A percentile compares a stretch with the other conserved stretches of the same genome.
phyloP scores from a whole-genome alignment of 2,329 filamentous ascomycete genomes.

The Diaporthe sp. region DNA sequence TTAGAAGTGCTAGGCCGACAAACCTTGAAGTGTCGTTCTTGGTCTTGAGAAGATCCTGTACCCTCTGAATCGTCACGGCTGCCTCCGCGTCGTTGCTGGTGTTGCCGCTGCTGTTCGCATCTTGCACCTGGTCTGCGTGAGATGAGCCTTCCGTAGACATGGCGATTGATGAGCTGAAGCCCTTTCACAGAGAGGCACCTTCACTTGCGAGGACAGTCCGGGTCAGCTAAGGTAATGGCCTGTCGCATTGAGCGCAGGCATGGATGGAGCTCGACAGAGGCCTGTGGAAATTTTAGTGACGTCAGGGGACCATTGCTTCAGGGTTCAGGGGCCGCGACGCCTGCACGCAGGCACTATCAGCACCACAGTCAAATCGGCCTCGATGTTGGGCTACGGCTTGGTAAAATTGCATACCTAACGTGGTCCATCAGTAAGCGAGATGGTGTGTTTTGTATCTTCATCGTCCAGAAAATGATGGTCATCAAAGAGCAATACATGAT shows the following conservation, averaged over 20 bases:
- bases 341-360: background rate
- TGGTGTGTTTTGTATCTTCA: too few species aligned
- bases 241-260: background rate
- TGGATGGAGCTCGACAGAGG: background rate
- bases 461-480: too few species aligned
- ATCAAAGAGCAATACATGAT: too few species aligned
- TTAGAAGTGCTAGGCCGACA: constrained; percentile 75
- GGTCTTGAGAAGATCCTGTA: constrained; percentile 67
- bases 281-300: constrained; percentile 24
- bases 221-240: background rate
- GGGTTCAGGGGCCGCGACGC: background rate
- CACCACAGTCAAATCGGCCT: too few species aligned
- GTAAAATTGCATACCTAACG: too few species aligned
- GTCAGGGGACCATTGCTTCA: background rate
- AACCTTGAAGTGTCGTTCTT: constrained; percentile 78
- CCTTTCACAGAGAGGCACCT: background rate
- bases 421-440: too few species aligned
- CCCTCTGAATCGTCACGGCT: constrained; percentile 57
- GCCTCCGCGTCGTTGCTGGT: constrained; percentile 2
- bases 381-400: too few species aligned
- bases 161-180: background rate
- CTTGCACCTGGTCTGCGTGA: constrained; percentile 5
- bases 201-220: background rate
- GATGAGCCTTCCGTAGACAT: constrained; percentile 13
- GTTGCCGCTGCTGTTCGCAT: background rate